Conservation (phyloP, 169 alveolate species). For the Plasmodium sp. region DNA sequence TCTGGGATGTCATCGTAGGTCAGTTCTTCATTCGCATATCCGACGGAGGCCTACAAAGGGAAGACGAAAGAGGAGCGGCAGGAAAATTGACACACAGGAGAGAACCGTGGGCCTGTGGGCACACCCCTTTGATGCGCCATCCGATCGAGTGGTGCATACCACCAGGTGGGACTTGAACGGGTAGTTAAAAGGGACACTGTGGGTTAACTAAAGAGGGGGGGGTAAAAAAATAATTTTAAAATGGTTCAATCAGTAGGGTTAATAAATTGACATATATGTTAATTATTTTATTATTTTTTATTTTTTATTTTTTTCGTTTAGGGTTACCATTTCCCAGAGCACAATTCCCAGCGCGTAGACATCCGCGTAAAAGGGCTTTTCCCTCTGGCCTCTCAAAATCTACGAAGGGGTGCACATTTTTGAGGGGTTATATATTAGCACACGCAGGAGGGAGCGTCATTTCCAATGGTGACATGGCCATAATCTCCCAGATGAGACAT, state of each 20-base stretch:
- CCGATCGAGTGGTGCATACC: constrained; percentile 7
- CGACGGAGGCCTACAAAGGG: constrained; percentile 41
- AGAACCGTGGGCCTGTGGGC: background rate
- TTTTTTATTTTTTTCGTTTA: background rate
- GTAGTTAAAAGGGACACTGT: constrained; percentile 52
- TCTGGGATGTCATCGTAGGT: constrained; percentile 27
- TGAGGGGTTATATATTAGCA: background rate
- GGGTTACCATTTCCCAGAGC: constrained; percentile 61
- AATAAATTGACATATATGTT: background rate
- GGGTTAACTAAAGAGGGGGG: constrained; percentile 21
- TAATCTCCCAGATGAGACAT: background rate
- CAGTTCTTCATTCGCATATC: constrained; percentile 64
- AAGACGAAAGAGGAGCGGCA: background rate
- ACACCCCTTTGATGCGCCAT: background rate
- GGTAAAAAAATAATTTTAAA: background rate
- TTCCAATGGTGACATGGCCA: background rate
- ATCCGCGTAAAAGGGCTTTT: constrained; percentile 7
- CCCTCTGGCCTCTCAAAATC: constrained; percentile 37
- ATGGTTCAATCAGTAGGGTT: background rate
- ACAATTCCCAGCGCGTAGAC: constrained; percentile 66
- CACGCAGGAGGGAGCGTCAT: background rate
- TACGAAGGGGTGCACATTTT: background rate
- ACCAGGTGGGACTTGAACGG: constrained; percentile 50
- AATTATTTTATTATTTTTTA: background rate
- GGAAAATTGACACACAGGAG: background rate